phyloP scores from a whole-genome alignment of 768 basidiomycete species.

The Boletus sp. region DNA sequence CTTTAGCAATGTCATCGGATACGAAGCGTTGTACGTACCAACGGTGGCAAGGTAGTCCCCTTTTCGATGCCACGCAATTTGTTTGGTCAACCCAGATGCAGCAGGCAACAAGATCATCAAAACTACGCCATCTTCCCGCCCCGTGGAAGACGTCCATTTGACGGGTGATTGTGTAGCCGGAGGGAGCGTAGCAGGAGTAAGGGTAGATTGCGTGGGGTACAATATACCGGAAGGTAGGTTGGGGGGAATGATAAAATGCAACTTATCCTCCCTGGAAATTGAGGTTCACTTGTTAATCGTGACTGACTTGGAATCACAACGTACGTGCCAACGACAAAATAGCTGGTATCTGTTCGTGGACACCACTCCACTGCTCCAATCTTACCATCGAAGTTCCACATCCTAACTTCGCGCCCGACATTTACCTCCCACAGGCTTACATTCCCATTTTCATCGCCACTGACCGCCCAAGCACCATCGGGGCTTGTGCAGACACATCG shows the following conservation, averaged over 20 bases:
- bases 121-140: slow-evolving; percentile 51
- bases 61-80: slow-evolving; percentile 87
- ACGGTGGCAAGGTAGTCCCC: slow-evolving; percentile 97
- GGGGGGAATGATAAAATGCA: slow-evolving; percentile 81
- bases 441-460: slow-evolving; percentile 85
- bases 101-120: slow-evolving; percentile 60
- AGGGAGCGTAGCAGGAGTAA: slow-evolving; percentile 63
- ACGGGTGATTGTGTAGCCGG: slow-evolving; percentile 58
- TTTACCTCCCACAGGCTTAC: slow-evolving; percentile 90
- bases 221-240: slow-evolving; percentile 60
- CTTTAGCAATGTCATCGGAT: slow-evolving; percentile 5
- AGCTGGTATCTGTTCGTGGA: slow-evolving; percentile 76
- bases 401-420: slow-evolving; percentile 83
- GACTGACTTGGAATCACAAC: slow-evolving; percentile 32
- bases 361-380: slow-evolving; percentile 92
- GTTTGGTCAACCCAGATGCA: slow-evolving; percentile 68
- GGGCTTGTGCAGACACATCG: slow-evolving; percentile 80
- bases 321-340: slow-evolving; percentile 77
- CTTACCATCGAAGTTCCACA: slow-evolving; percentile 78
- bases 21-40: slow-evolving; percentile 55
- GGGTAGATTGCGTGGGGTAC: slow-evolving; percentile 56
- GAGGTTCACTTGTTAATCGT: slow-evolving; percentile 6
- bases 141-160: slow-evolving; percentile 60
- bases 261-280: slow-evolving; percentile 64
- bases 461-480: slow-evolving; percentile 86